Conservation (phyloP, 78 protist species). For the Neovahlkampfia damariscottae region DNA sequence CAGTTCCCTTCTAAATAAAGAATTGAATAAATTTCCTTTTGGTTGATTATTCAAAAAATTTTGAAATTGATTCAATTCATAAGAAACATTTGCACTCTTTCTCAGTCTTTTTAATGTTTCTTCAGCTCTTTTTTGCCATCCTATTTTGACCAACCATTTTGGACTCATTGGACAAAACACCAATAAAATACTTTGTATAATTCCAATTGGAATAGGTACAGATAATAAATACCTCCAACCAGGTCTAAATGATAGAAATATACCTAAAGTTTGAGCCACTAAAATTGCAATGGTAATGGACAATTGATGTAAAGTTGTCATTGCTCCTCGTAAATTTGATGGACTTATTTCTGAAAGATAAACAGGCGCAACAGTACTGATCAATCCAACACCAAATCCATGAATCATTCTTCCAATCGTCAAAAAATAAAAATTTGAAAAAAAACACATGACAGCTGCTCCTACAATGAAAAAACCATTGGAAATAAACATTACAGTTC, state of each 20-base stretch:
- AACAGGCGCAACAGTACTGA: constrained; percentile 13
- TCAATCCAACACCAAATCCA: constrained; percentile 22
- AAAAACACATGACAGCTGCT: not conserved
- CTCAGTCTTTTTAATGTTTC: not conserved
- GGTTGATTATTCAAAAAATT: no score
- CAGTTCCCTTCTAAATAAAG: not conserved
- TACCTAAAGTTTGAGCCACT: not conserved
- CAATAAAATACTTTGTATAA: not conserved
- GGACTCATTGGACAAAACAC: not conserved
- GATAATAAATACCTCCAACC: not conserved
- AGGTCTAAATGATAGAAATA: not conserved
- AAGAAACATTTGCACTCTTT: not conserved
- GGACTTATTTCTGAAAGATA: constrained; percentile 30
- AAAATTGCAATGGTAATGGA: not conserved
- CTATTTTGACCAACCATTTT: not conserved
- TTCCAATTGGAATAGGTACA: not conserved
- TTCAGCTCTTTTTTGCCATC: not conserved
- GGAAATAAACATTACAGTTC: not conserved
- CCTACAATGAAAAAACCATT: not conserved
- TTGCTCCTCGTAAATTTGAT: not conserved
- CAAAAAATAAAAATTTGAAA: not conserved
- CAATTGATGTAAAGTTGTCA: not conserved
- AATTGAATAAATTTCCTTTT: no score
- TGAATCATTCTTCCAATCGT: constrained; percentile 3
- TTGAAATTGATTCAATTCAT: no score